These are phyloP conservation scores for Cercospora canescens DNA, from an alignment of 2,329 filamentous ascomycete genomes.

Conservation along the genomic window DNA sequence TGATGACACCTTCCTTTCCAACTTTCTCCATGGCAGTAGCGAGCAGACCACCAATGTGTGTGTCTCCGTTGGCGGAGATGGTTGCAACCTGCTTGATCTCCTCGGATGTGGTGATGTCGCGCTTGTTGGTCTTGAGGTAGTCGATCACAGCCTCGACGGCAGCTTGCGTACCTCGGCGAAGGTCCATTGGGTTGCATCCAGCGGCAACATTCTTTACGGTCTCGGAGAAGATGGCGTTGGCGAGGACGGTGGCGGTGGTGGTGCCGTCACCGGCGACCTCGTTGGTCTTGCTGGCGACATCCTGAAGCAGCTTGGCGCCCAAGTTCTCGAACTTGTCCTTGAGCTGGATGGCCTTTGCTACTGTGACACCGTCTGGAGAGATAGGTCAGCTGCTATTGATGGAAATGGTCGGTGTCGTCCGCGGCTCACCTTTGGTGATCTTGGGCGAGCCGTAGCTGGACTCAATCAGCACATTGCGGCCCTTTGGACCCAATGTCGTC, in stretches of 20 bases:
- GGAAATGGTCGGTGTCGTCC: not conserved
- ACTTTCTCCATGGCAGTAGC: slow-evolving; percentile 99
- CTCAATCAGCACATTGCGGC: slow-evolving; percentile 97
- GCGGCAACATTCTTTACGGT: slow-evolving; percentile 99
- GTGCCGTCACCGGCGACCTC: slow-evolving; percentile 98
- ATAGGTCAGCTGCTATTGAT: slow-evolving; percentile 16
- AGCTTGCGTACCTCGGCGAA: slow-evolving; percentile 94
- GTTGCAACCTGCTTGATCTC: slow-evolving; percentile 98
- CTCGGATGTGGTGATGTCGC: slow-evolving; percentile 94
- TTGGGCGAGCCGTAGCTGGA: slow-evolving; percentile 98
- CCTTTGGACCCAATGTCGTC: slow-evolving; percentile 95
- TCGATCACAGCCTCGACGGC: slow-evolving; percentile 93
- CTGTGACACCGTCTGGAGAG: slow-evolving; percentile 52
- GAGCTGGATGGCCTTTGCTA: slow-evolving; percentile 77
- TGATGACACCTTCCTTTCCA: slow-evolving; percentile 99
- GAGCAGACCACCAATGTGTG: slow-evolving; percentile 91
- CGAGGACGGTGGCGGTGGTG: slow-evolving; percentile 95
- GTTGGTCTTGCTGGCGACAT: slow-evolving; percentile 99
- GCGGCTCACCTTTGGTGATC: slow-evolving; percentile 89
- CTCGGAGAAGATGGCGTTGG: slow-evolving; percentile 98
- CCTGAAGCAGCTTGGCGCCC: slow-evolving; percentile 91
- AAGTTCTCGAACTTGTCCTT: slow-evolving; percentile 99
- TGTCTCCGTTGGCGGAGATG: slow-evolving; percentile 96
- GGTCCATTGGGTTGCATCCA: slow-evolving; percentile 99
- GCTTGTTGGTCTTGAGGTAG: slow-evolving; percentile 93